Percentiles rank a stretch among this genome's conserved stretches.
phyloP scores from a whole-genome alignment of 352 stramenopile genomes.

The Peronospora destructor region DNA sequence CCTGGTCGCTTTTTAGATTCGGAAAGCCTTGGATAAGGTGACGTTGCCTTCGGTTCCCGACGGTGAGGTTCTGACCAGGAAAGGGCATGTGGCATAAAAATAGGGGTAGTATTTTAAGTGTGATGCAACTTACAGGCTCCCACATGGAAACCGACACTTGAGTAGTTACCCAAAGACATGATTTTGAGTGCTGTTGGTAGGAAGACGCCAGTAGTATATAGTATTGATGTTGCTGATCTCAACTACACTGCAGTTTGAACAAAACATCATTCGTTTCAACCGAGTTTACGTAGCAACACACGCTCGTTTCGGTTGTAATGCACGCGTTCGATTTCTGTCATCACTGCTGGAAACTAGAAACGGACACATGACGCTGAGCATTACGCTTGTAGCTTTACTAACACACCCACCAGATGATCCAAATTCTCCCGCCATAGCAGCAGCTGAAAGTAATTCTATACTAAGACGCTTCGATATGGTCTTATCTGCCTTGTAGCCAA shows the following conservation, averaged over 20 bases:
- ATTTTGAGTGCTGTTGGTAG: too few species aligned
- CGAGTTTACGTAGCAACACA: not conserved
- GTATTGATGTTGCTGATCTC: too few species aligned
- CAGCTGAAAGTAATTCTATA: constrained; percentile 6
- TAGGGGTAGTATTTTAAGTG: too few species aligned
- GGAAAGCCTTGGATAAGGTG: too few species aligned
- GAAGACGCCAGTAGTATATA: too few species aligned
- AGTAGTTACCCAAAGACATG: too few species aligned
- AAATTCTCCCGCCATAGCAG: constrained; percentile 14
- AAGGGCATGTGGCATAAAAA: too few species aligned
- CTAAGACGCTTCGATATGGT: constrained; percentile 1
- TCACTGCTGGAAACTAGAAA: constrained; percentile 25
- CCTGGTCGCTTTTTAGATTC: too few species aligned
- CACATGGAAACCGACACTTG: too few species aligned
- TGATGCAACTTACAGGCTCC: too few species aligned
- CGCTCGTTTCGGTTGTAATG: constrained; percentile 1
- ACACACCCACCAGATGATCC: constrained; percentile 25
- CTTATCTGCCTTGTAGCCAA: constrained; percentile 5
- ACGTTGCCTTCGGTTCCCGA: too few species aligned
- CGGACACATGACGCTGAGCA: constrained; percentile 5
- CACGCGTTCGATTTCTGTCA: constrained; percentile 10
- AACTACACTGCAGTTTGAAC: constrained; percentile 5
- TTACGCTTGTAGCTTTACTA: not conserved
- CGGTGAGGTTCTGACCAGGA: too few species aligned
- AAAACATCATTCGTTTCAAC: constrained; percentile 13